Evolutionary conservation across 192 early-diverging fungal genomes (phyloP).

Genomic region (Irineochytrium annulatum): DNA sequence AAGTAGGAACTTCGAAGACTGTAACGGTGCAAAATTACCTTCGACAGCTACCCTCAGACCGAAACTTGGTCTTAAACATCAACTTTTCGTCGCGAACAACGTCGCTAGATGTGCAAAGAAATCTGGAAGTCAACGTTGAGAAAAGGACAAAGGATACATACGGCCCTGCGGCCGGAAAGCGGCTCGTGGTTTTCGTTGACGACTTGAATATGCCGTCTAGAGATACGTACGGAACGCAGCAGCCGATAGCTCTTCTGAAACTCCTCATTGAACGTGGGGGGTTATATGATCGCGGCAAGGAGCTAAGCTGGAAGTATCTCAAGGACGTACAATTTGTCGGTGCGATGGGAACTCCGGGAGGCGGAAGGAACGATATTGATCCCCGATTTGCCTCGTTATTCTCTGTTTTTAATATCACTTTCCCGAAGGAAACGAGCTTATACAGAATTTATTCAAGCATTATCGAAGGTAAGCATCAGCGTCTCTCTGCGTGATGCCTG

Average conservation of each 20-base stretch:
- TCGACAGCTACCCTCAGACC: conserved; percentile 42
- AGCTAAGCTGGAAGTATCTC: conserved; percentile 59
- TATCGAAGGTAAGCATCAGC: too few relatives aligned
- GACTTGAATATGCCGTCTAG: conserved; percentile 64
- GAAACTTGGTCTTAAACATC: conserved; percentile 53
- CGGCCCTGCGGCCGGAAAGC: conserved; percentile 49
- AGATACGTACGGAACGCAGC: conserved; percentile 62
- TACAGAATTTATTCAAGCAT: conserved; percentile 51
- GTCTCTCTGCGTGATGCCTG: too few relatives aligned
- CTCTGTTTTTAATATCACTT: conserved; percentile 59
- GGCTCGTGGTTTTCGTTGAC: conserved; percentile 53
- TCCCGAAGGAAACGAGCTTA: conserved; percentile 52
- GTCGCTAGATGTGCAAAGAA: conserved; percentile 56
- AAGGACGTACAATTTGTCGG: conserved; percentile 58
- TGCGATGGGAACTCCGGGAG: conserved; percentile 61
- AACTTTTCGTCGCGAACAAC: conserved; percentile 58
- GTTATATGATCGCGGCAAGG: conserved; percentile 56
- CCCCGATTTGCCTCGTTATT: conserved; percentile 55
- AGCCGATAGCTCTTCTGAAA: conserved; percentile 58
- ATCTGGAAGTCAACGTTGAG: conserved; percentile 58
- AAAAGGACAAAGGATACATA: conserved; percentile 63
- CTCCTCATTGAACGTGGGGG: conserved; percentile 58
- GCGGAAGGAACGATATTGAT: conserved; percentile 60
- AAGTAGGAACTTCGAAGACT: conserved; percentile 58
- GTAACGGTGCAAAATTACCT: conserved; percentile 56